These are phyloP conservation scores for Hamigera avellanea DNA, from an alignment of 495 filamentous ascomycete species.

Conservation along the genomic window DNA sequence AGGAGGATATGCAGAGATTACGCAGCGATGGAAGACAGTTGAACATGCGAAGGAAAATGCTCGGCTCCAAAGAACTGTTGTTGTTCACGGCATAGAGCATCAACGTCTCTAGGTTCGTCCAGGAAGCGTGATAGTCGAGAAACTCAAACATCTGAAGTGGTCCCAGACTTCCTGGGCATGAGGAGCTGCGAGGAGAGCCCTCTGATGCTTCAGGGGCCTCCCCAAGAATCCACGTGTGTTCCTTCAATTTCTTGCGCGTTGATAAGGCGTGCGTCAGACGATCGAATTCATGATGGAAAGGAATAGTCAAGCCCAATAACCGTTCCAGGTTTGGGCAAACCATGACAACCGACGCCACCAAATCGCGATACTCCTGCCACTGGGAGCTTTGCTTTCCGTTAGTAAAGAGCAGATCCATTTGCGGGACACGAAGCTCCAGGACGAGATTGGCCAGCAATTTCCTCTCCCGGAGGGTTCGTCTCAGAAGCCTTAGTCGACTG, in stretches of 20 bases:
- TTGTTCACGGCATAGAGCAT: constrained; percentile 53
- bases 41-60: constrained; percentile 58
- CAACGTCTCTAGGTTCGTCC: constrained; percentile 61
- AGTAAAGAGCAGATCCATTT: constrained; percentile 39
- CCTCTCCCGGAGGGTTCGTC: constrained; percentile 62
- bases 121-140: constrained; percentile 56
- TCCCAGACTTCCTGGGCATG: constrained; percentile 42
- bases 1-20: constrained; percentile 62
- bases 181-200: constrained; percentile 30
- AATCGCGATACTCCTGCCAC: constrained; percentile 52
- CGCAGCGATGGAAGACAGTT: constrained; percentile 55
- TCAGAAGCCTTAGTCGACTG: constrained; percentile 59
- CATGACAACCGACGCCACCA: constrained; percentile 73
- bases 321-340: constrained; percentile 76
- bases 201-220: constrained; percentile 35
- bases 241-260: constrained; percentile 58
- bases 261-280: constrained; percentile 70
- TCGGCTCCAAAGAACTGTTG: constrained; percentile 50
- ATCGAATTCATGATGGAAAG: constrained; percentile 62
- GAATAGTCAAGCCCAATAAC: constrained; percentile 56
- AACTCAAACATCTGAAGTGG: constrained; percentile 56
- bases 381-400: constrained; percentile 32
- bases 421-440: constrained; percentile 60
- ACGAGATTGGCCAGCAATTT: constrained; percentile 62
- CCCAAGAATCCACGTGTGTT: constrained; percentile 68